Evolutionary conservation across 106 monocot species (phyloP), one percentile per base, ranked within the genome.

Genomic region (Platanthera guangdongensis): DNA sequence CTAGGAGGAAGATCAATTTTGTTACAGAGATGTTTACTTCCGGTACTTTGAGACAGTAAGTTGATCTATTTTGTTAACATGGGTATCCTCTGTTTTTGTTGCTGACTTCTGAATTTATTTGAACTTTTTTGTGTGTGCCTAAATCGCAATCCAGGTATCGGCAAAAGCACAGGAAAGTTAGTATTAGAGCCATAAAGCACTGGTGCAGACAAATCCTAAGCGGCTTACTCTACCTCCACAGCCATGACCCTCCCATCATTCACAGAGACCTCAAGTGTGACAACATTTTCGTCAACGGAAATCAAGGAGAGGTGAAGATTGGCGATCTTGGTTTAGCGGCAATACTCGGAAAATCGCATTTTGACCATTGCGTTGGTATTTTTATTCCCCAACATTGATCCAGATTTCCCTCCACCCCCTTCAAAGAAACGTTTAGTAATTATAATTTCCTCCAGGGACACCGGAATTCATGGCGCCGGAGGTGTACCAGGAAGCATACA

Each of bases 381-480:
- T 16, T 47, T 76, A 62, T 25, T 14, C 14, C 11, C 15, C 53
- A 13, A 9, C 11, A 53, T 12, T 12, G 14, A 53, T 12, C 18
- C 8, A 60, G 5, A 16, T 57, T 22, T 65, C 3, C 6, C 18
- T 10, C 7, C 5, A 0, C 11, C 62, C 70, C 47, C 12, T 12
- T 16, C 15, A 25, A 59, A 55, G 55, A 7, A 70, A 14, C 48
- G 21, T 16, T 68, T 51, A 28, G 8, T 0, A 50, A 14, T 9
- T 5, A 14, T 67, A 12, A 50, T 69, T 3, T 47, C 53, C 74
- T 47, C 9, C 45, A 50, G 87, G 87, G 32, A 90, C 90, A 2
- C 87, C 87, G 2, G 90, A 90, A 49, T 90, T 89, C 80, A 89
- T 89, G 89, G 89, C 89, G 1, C 89, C 89, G 7, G 89, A 89